Evolutionary conservation across 176 grass and related monocot genomes (phyloP), one percentile per base, ranked within the genome.

Genomic region (Zea luxurians): DNA sequence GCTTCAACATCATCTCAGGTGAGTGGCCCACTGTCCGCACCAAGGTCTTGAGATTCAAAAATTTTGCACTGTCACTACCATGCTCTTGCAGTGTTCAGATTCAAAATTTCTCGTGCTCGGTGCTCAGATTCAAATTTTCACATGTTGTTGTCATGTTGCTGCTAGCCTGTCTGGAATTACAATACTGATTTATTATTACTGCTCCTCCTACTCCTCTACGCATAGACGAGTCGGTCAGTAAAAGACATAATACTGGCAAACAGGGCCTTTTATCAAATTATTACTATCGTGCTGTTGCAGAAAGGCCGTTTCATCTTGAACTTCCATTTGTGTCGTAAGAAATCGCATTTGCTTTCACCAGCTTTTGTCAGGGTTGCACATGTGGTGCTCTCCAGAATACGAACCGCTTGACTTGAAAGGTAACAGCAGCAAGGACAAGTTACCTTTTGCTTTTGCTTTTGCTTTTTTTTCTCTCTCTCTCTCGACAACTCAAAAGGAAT

Each of bases 1-100:
- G 11, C n/a, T 99, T 95, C 86, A 99, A 99, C 83, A 95, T 99
- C 34, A 84, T 95, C 68, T 99, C 96, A 48, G 96, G 96, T 99
- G 86, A 84, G 89, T 73, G 3, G 58, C 84, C 37, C 42, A 52
- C 71, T 64, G 42, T 55, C 34, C 21, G 34, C 40, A 49, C 13
- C 54, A 49, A 53, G 35, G 10, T 57, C 40, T 80, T 61, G 37
- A 79, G 44, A 74, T 88, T 83, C 52, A 83, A 66, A 83, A 83
- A 67, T 37, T 4, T 76, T 66, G 9, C 35, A 78, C 47, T 21
- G 3, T 42, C 42, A 9, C 6, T 45, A 21, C 5, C 4, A 21
- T 12, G 11, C 20, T 69, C 18, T 48, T 70, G 44, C 37, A 17
- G 20, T 48, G 55, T 46, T 61, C 37, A 79, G 69, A 88, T 88